Conservation (phyloP, 108 stramenopile genomes). For the Nannochloropsis gaditana region DNA sequence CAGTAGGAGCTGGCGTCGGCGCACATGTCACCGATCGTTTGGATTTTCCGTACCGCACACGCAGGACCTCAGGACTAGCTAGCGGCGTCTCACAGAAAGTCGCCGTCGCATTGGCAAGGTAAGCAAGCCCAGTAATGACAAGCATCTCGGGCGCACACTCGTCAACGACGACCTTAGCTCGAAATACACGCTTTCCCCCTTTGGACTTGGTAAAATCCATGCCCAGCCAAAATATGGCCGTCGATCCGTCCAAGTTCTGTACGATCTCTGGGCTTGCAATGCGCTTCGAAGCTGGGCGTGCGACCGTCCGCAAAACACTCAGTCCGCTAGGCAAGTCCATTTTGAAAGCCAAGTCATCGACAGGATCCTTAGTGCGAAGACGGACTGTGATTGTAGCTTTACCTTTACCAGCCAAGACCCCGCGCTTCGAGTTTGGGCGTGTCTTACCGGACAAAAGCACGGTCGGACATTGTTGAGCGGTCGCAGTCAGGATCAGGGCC, state of each 20-base stretch:
- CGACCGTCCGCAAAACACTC: not conserved
- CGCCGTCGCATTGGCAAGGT: not conserved
- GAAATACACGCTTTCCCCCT: not conserved
- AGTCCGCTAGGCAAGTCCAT: not conserved
- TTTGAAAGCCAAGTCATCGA: not conserved
- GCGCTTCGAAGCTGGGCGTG: not conserved
- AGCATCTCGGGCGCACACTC: not conserved
- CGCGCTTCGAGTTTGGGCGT: not conserved
- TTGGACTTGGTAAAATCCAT: not conserved
- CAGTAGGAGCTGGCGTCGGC: not conserved
- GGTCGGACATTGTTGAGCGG: not conserved
- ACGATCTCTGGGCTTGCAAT: not conserved
- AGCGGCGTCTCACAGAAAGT: not conserved
- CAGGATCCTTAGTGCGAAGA: not conserved
- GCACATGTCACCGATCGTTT: not conserved
- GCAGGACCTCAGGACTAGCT: not conserved
- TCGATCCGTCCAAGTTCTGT: not conserved
- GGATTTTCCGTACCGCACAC: not conserved
- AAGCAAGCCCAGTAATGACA: not conserved
- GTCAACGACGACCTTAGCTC: not conserved
- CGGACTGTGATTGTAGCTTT: not conserved
- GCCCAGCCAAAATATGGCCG: not conserved
- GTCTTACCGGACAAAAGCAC: not conserved
- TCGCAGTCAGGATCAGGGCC: not conserved
- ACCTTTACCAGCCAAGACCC: not conserved